Base-by-base conservation (phyloP, 169 alveolate genomes). In the Plasmodium coatneyi region DNA sequence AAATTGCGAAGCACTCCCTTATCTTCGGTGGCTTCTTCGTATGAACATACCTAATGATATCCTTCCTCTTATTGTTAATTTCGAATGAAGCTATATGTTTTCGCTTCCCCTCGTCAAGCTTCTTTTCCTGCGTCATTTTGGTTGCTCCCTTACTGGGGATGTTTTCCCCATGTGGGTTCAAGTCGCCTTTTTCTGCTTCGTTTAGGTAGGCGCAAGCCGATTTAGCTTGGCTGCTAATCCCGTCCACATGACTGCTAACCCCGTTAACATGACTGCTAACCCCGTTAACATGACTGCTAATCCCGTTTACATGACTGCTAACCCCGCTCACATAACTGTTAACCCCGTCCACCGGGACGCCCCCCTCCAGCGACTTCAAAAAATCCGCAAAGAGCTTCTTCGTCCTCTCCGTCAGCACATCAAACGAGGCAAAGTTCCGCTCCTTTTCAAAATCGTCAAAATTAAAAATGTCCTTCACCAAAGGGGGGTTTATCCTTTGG, bases 321-420 rank as follows among this genome's bases (percentile, higher is more conserved):
- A 1, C 39, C 9, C 7, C 78, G 1, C 3, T 9, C 36, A n/a
- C 34, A 19, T 54, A 19, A 16, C 22, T 16, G 28, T 12, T 78
- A 16, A 16, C 84, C 19, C 28, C 70, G 5, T 39, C 3, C n/a
- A 30, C 54, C 52, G 43, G 83, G 16, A 16, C 28, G 41, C 14
- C n/a, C 39, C 76, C 39, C 32, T 32, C 60, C 80, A 86, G 36
- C 76, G 60, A 86, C 70, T 76, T 49, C 70, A 86, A 19, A 86
- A 86, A 76, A 1, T 39, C 84, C 3, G 46, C 28, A 9, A 86
- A 78, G 71, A 76, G 19, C 14, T 78, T 72, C 80, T 78, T 74
- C 25, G 93, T 86, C 70, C 93, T 74, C 54, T 86, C 87, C 22
- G 93, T 86, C 28, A 86, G 71, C n/a, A 86, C 78, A 19, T 86